Conservation (phyloP, 2,329 filamentous ascomycete genomes). For the Hymenoscyphus infarciens region DNA sequence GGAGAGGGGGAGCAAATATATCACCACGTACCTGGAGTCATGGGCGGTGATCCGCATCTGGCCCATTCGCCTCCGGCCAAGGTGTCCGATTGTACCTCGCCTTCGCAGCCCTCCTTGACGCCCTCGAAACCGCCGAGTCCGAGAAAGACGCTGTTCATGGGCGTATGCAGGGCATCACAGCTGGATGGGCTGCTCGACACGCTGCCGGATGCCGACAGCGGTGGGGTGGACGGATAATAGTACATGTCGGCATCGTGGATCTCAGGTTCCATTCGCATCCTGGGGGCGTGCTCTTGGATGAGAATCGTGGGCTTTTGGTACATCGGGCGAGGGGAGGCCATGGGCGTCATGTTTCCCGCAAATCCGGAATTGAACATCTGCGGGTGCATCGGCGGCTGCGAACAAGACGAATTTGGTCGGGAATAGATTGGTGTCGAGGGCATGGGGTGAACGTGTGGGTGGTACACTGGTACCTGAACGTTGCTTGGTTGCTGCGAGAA, state of each 20-base stretch:
- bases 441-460: slow-evolving; percentile 49
- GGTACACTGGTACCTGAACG: slow-evolving; percentile 51
- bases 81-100: slow-evolving; percentile 67
- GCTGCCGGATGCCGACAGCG: slow-evolving; percentile 81
- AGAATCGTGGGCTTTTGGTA: slow-evolving; percentile 72
- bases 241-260: slow-evolving; percentile 57
- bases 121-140: slow-evolving; percentile 63
- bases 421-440: slow-evolving; percentile 63
- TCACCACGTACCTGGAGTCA: slow-evolving; percentile 80
- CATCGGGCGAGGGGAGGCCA: slow-evolving; percentile 70
- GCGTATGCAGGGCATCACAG: slow-evolving; percentile 76
- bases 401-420: slow-evolving; percentile 61
- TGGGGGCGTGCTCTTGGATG: slow-evolving; percentile 54
- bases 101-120: slow-evolving; percentile 68
- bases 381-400: slow-evolving; percentile 47
- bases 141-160: slow-evolving; percentile 75
- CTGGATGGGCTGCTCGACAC: slow-evolving; percentile 80
- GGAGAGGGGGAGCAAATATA: not conserved
- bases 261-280: slow-evolving; percentile 70
- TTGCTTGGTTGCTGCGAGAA: slow-evolving; percentile 59
- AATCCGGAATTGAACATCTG: slow-evolving; percentile 33
- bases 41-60: slow-evolving; percentile 72
- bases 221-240: slow-evolving; percentile 81
- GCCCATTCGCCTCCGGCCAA: slow-evolving; percentile 74
- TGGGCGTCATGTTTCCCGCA: slow-evolving; percentile 58